Base-by-base conservation (phyloP, 2,329 filamentous ascomycete species). In the Pseudogymnoascus sp. region DNA sequence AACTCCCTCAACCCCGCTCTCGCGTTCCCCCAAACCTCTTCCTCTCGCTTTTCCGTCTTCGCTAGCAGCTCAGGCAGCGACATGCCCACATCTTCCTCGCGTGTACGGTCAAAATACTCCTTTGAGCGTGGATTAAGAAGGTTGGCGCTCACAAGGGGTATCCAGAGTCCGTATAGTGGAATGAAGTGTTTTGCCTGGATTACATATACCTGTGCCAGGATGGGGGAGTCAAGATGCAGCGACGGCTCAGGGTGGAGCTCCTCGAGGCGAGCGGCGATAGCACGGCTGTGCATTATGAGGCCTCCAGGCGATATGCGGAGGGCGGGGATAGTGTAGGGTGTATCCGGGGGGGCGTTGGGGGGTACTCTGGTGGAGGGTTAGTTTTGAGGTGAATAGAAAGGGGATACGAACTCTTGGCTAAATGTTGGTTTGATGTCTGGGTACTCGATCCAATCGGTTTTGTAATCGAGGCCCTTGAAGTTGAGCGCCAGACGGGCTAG, bases 361-460 rank as follows among this genome's bases (percentile, higher is more conserved):
- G 78, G 74, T 61, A 82, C 70, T 62, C 77, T 78, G 42, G 26
- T 6, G 44, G 7, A 10, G 50, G 53, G 53, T 62, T 56, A 62
- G 42, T n/a, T 16, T 35, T 40, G 62, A 35, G 35, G 14, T 33
- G 50, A 29, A 13, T 26, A n/a, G 29, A 13, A 31, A 7, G n/a
- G 21, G 50, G 50, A 33, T 35, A 73, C 79, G 68, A 69, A 85
- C 83, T 84, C 77, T 29, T 79, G 76, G 68, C 82, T 77, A 60
- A 90, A 76, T 2, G 73, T 81, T 1, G 82, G 74, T 63, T 77
- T 80, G 65, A 91, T 78, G 37, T 89, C 82, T 0, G 86, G 87
- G 67, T 88, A 90, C 70, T 89, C 86, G 14, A 86, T 74, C 86
- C 86, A 90, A 79, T 86, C 78, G 0, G 87, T 90, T 70, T 81